Evolutionary conservation across 768 basidiomycete species (phyloP), one percentile per base, ranked within the genome.

Genomic region (Rhizopogon roseolus): DNA sequence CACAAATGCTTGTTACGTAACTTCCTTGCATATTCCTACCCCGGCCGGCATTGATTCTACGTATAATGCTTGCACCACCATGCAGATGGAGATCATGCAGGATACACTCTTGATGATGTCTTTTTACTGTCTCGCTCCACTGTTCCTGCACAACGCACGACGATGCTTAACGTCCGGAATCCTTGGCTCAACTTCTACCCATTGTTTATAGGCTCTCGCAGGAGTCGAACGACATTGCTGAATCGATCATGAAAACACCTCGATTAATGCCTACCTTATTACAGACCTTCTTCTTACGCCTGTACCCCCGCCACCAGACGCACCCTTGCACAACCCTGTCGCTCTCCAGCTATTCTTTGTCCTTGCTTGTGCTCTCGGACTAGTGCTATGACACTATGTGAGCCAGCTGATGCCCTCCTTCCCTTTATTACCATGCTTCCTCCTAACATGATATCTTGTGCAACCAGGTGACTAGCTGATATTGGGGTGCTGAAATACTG

Each of bases 51-150:
- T n/a, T n/a, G n/a, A n/a, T n/a, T n/a, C n/a, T n/a, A n/a, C n/a
- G n/a, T n/a, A n/a, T n/a, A n/a, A n/a, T n/a, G 94, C 4, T 74
- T 96, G 3, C 93, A 98, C 68, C 94, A 97, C 64, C 94, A 96
- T 64, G 86, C 93, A 0, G 85, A 90, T 52, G 75, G 77, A 5
- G 70, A 75, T 32, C 82, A 78, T 53, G 94, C 94, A 0, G 94
- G 93, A 0, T 97, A 97, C 69, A 94, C 91, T 0, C 72, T 96
- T 1, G 85, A 91, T 41, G 94, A 96, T 55, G 76, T 96, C 4
- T 85, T 95, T 42, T 71, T 89, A 39, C 76, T 95, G 8, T 82
- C 85, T 4, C 74, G 90, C 39, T 93, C 91, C 0, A 92, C 85
- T 2, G 87, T 94, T 0, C 83, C 85, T 11, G 86, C 88, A 5